A percentile compares a stretch with the other conserved stretches of the same genome.
These are phyloP conservation scores for Trichophaea hybrida DNA, from an alignment of 2,329 filamentous ascomycete genomes.

Conservation along the genomic window DNA sequence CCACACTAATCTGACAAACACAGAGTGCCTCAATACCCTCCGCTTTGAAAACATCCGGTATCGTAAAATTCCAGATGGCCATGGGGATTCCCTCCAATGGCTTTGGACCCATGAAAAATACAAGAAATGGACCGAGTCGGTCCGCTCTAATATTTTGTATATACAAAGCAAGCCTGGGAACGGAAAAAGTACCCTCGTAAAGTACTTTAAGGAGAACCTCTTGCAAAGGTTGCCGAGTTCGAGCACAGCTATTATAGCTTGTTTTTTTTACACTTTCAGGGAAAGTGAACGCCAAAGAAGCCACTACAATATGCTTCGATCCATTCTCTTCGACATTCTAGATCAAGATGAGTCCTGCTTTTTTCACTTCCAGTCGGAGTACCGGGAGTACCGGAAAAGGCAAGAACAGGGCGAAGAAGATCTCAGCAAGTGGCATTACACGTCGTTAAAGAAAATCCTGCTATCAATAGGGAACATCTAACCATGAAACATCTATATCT, in stretches of 20 bases:
- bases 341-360: constrained; percentile 1
- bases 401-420: neutral
- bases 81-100: neutral
- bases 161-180: constrained; percentile 3
- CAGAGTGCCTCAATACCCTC: neutral
- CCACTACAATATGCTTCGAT: constrained; percentile 3
- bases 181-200: constrained; percentile 5
- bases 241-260: neutral
- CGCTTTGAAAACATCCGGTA: neutral
- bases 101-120: neutral
- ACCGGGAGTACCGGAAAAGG: neutral
- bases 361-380: neutral
- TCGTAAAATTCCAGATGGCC: neutral
- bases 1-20: neutral
- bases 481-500: neutral
- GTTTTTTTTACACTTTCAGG: constrained; percentile 3
- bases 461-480: neutral
- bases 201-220: constrained; percentile 1
- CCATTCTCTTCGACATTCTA: neutral
- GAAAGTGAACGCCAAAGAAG: neutral
- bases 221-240: neutral
- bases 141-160: neutral
- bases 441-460: neutral
- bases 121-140: neutral
- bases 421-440: neutral